Conservation (phyloP, 352 stramenopile species). For the Phytophthora europaea region DNA sequence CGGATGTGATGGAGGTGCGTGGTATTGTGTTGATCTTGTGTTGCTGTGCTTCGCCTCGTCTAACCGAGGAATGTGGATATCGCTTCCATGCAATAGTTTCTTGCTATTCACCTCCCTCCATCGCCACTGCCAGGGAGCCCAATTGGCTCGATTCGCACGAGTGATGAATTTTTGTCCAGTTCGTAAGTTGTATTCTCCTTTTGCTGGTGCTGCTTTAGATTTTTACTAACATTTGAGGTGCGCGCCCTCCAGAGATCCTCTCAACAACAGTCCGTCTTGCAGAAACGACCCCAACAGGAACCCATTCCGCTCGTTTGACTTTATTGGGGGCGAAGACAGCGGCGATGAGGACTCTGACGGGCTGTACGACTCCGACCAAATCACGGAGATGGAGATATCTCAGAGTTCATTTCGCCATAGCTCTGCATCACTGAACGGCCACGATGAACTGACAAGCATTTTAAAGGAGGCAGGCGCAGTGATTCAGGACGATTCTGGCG, state of each 20-base stretch:
- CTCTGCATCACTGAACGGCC: slow-evolving; percentile 33
- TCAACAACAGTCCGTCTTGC: slow-evolving; percentile 84
- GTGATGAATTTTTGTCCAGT: slow-evolving; percentile 52
- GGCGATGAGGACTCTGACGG: slow-evolving; percentile 79
- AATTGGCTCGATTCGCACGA: slow-evolving; percentile 41
- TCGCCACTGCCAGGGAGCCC: slow-evolving; percentile 47
- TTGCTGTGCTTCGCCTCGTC: not conserved
- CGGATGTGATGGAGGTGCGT: slow-evolving; percentile 72
- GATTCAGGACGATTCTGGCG: slow-evolving; percentile 27
- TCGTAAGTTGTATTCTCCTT: slow-evolving; percentile 40
- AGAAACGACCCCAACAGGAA: slow-evolving; percentile 51
- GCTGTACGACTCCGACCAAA: slow-evolving; percentile 75
- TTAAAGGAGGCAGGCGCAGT: slow-evolving; percentile 32
- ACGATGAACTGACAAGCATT: slow-evolving; percentile 46
- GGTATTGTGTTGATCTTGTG: not conserved
- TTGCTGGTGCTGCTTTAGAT: not conserved
- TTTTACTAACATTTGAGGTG: slow-evolving; percentile 6
- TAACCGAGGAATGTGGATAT: not conserved
- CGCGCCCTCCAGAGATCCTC: slow-evolving; percentile 51
- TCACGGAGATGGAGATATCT: slow-evolving; percentile 79
- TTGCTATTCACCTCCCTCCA: slow-evolving; percentile 57
- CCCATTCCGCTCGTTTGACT: slow-evolving; percentile 80
- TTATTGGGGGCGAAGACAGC: slow-evolving; percentile 86
- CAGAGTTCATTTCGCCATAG: slow-evolving; percentile 61
- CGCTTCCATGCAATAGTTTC: slow-evolving; percentile 40